Percentiles rank a stretch among this genome's conserved stretches.
These are phyloP conservation scores for Nematocida sp. DNA, from an alignment of 371 early-diverging fungal genomes.

Conservation along the genomic window DNA sequence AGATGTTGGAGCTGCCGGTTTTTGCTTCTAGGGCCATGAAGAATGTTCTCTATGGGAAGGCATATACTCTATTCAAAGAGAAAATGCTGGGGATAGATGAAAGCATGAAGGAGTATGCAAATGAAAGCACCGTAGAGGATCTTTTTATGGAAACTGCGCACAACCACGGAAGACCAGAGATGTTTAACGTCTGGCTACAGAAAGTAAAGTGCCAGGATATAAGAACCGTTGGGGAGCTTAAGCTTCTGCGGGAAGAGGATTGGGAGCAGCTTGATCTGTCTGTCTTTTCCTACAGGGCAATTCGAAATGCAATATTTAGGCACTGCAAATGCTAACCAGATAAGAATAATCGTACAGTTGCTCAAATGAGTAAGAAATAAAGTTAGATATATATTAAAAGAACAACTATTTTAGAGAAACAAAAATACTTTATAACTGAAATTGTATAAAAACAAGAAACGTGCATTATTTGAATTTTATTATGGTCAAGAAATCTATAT, in stretches of 20 bases:
- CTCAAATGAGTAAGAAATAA: not conserved
- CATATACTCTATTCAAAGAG: conserved; percentile 73
- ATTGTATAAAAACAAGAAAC: too few relatives aligned
- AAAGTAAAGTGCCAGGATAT: conserved; percentile 69
- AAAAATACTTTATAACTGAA: too few relatives aligned
- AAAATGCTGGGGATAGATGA: conserved; percentile 63
- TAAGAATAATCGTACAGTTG: not conserved
- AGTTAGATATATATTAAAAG: conserved; percentile 16
- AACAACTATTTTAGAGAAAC: too few relatives aligned
- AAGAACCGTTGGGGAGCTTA: conserved; percentile 69
- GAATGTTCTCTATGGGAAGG: conserved; percentile 68
- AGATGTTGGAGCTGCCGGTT: conserved; percentile 75
- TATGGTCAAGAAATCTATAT: too few relatives aligned
- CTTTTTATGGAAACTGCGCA: conserved; percentile 61
- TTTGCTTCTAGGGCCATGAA: conserved; percentile 80
- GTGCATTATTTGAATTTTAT: too few relatives aligned
- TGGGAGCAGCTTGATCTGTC: conserved; percentile 68
- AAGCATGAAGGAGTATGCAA: conserved; percentile 62
- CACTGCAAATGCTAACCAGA: conserved; percentile 19
- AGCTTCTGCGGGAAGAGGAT: conserved; percentile 66
- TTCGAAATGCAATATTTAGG: conserved; percentile 67
- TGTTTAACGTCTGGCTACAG: conserved; percentile 63
- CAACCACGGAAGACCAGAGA: conserved; percentile 56
- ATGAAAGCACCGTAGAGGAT: conserved; percentile 61
- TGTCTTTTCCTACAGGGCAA: conserved; percentile 66